Conservation (phyloP, 306 rosid species). For the Oxytropis ochrocephala region DNA sequence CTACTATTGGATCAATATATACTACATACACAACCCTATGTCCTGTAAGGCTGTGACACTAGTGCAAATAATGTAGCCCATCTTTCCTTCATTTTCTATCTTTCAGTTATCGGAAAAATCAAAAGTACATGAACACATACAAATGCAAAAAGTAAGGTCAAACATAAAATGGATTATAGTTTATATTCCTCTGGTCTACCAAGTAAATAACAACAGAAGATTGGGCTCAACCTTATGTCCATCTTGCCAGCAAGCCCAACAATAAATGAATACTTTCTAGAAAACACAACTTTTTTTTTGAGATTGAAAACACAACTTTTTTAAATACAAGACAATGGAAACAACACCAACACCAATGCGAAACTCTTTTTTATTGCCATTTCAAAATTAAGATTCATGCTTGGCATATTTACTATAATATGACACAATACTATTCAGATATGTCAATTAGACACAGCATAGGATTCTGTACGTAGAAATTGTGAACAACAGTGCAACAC, state of each 20-base stretch:
- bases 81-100: neutral
- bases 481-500: slow-evolving; percentile 12
- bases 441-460: neutral
- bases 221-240: neutral
- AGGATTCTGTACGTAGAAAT: neutral
- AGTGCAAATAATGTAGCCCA: neutral
- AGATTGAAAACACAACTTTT: no score
- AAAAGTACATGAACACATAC: neutral
- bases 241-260: slow-evolving; percentile 5
- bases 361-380: neutral
- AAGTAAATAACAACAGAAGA: neutral
- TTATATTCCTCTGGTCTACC: slow-evolving; percentile 2
- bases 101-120: neutral
- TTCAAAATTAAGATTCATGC: neutral
- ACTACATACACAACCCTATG: neutral
- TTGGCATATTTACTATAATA: neutral
- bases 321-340: neutral
- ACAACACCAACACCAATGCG: neutral
- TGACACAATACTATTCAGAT: neutral
- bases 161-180: neutral
- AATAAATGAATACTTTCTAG: neutral
- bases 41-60: neutral
- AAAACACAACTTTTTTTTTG: neutral
- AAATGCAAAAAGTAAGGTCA: neutral
- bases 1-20: neutral